phyloP scores from a whole-genome alignment of 2,329 filamentous ascomycete genomes.

The Falciphora oryzae region DNA sequence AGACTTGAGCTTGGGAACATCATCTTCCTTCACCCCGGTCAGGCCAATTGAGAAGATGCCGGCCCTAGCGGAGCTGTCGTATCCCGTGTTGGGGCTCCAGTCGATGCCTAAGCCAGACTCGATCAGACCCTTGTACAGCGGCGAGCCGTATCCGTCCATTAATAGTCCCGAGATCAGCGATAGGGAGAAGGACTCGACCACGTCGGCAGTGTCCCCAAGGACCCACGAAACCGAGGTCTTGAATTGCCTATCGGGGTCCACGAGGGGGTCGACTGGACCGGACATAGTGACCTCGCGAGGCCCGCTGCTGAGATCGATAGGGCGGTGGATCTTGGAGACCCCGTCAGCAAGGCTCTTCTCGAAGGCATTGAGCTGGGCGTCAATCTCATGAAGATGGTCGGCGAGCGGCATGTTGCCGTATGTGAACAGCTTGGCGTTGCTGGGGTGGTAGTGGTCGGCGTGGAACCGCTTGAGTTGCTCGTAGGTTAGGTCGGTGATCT shows the following conservation, averaged over 20 bases:
- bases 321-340: conserved; percentile 69
- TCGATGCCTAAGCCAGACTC: conserved; percentile 87
- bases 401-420: conserved; percentile 88
- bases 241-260: conserved; percentile 78
- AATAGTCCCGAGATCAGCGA: conserved; percentile 76
- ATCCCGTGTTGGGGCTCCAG: conserved; percentile 91
- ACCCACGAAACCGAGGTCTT: conserved; percentile 96
- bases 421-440: conserved; percentile 92
- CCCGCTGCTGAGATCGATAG: conserved; percentile 63
- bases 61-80: conserved; percentile 69
- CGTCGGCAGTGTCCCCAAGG: conserved; percentile 73
- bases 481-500: conserved; percentile 93
- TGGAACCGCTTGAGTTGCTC: conserved; percentile 86
- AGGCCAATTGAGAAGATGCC: conserved; percentile 88
- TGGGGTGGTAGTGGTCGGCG: conserved; percentile 90
- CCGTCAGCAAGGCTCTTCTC: conserved; percentile 41
- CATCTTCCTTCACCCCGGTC: conserved; percentile 77
- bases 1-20: conserved; percentile 71
- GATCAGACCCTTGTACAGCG: conserved; percentile 81
- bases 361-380: conserved; percentile 69
- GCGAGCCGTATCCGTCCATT: conserved; percentile 92
- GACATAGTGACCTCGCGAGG: conserved; percentile 64
- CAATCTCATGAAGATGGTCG: conserved; percentile 74
- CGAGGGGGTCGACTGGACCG: conserved; percentile 81
- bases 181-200: conserved; percentile 83